Evolutionary conservation across 495 filamentous ascomycete genomes (phyloP), one percentile per base, ranked within the genome.

Genomic region (Penicillium samsonianum): DNA sequence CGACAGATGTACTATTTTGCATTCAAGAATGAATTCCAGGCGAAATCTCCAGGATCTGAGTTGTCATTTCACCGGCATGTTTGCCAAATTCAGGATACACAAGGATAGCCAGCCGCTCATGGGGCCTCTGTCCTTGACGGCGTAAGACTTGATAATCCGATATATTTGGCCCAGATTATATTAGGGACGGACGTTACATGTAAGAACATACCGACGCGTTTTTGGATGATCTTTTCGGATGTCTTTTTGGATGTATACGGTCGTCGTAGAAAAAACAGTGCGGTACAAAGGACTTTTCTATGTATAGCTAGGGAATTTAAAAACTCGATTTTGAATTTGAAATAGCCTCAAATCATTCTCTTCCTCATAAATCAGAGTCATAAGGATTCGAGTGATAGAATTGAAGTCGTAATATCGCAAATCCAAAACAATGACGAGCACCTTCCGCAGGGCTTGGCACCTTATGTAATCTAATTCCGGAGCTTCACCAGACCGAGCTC

Each of bases 401-500:
- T 17, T 35, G 47, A 49, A 42, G 44, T 57, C 33, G 31, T 53
- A 37, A 45, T 41, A 49, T 53, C 48, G 35, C 26, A 26, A 48
- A 49, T 38, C 33, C 58, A 61, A 55, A 64, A 55, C 62, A 63
- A 64, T 65, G 66, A 71, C 68, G 61, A 63, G 56, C 61, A 17
- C 58, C 69, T 38, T n/a, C 30, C 30, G 11, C 35, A 38, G 35
- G 35, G n/a, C 35, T 69, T 62, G 61, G 59, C 50, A 35, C 42
- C 3, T 77, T 74, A 77, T 60, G 63, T 77, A 77, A 75, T 56
- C 62, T 17, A 19, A 30, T 22, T 30, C 25, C 60, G 65, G 53
- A 77, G 74, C 74, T 77, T 70, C 73, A 73, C 72, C 68, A 65
- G 61, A 57, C 58, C 56, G 67, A 68, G 68, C 70, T 71, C 64